Conservation (phyloP, 106 monocot genomes). For the Acanthochlamys bracteata region DNA sequence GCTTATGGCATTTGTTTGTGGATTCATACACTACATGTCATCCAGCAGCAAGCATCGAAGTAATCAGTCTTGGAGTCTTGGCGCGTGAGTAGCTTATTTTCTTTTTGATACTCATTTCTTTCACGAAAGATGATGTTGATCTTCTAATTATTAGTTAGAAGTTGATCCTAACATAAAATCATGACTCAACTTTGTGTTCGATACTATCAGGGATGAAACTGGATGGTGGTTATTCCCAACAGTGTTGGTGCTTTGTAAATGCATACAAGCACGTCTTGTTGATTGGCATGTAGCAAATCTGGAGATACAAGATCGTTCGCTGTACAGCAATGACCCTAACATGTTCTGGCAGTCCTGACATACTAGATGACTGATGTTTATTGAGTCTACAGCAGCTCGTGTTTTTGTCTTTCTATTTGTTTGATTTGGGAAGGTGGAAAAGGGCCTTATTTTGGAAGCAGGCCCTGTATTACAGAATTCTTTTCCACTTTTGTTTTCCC, state of each 20-base stretch:
- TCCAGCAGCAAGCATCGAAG: constrained; percentile 49
- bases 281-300: constrained; percentile 97
- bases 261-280: constrained; percentile 69
- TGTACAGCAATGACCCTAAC: constrained; percentile 85
- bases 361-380: constrained; percentile 3
- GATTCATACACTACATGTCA: constrained; percentile 79
- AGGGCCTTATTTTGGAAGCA: constrained; percentile 19
- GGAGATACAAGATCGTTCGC: constrained; percentile 93
- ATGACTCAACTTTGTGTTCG: not conserved
- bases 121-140: no score
- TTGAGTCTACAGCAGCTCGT: constrained; percentile 3
- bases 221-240: constrained; percentile 94
- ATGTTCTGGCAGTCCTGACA: constrained; percentile 86
- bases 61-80: constrained; percentile 70
- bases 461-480: constrained; percentile 6
- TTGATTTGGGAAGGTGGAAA: constrained; percentile 16
- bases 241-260: constrained; percentile 67
- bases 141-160: no score
- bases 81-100: constrained; percentile 45
- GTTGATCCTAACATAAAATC: no score
- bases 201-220: constrained; percentile 73
- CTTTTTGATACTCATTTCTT: no score
- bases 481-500: not conserved
- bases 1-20: constrained; percentile 86
- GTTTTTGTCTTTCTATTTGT: constrained; percentile 14